Evolutionary conservation across 768 basidiomycete genomes (phyloP).

Genomic region (Tulasnella sp.): DNA sequence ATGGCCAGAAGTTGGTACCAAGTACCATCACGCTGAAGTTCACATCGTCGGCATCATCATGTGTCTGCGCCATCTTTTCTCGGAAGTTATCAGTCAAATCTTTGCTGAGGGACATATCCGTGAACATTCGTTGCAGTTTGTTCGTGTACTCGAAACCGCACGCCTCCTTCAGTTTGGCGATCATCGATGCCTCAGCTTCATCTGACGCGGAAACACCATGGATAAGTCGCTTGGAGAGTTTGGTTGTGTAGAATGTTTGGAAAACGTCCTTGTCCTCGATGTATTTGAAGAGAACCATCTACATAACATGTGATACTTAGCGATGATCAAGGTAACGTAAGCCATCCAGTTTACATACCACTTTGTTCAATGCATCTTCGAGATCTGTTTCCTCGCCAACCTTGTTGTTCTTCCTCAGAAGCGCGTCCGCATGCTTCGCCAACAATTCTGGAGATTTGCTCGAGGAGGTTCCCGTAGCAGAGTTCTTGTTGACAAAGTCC

Average conservation of each 20-base stretch:
- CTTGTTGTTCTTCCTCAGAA: conserved; percentile 91
- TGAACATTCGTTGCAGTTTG: conserved; percentile 95
- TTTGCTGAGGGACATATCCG: conserved; percentile 94
- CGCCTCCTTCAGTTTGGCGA: conserved; percentile 90
- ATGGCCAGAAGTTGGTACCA: conserved; percentile 92
- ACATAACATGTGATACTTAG: conserved; percentile 6
- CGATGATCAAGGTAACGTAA: background rate
- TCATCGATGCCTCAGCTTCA: conserved; percentile 95
- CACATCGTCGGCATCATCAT: conserved; percentile 59
- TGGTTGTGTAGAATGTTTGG: conserved; percentile 94
- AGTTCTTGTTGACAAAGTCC: conserved; percentile 89
- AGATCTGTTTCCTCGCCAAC: conserved; percentile 83
- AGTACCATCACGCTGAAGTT: conserved; percentile 89
- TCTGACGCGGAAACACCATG: conserved; percentile 85
- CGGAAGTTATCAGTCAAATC: conserved; percentile 94
- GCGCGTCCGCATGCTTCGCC: conserved; percentile 80
- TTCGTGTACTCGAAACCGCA: conserved; percentile 96
- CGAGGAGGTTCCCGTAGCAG: conserved; percentile 69
- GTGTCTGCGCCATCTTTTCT: conserved; percentile 76
- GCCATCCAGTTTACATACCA: conserved; percentile 39
- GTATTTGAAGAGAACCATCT: conserved; percentile 98
- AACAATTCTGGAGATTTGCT: conserved; percentile 85
- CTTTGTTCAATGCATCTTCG: conserved; percentile 79
- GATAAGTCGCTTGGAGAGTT: conserved; percentile 84
- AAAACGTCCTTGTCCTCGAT: conserved; percentile 98